Base-by-base conservation (phyloP, 768 basidiomycete species). In the Auricularia heimuer region DNA sequence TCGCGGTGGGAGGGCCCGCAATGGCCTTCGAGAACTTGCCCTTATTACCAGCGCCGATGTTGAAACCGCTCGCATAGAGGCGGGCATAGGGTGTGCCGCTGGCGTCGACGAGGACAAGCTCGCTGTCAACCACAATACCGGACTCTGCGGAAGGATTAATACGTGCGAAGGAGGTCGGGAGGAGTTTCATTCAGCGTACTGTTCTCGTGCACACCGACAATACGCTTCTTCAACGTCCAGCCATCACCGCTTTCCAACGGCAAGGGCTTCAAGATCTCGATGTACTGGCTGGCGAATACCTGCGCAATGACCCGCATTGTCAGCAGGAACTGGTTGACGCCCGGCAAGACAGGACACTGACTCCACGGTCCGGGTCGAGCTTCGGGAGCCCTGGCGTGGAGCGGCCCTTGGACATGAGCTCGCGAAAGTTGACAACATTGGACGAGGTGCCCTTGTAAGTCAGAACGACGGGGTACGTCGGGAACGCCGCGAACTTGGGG, bases 401-500 rank as follows among this genome's bases (percentile, higher is more conserved):
- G 69, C 51, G 76, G 71, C 67, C 67, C 70, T 60, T 66, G 72
- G 42, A 85, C 70, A 36, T 51, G 16, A 77, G 76, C 36, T 83
- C 79, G 29, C 81, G 77, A 74, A 94, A 95, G 66, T 86, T 73
- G 66, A 85, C 85, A 21, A 93, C 80, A 64, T 93, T 91, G 61
- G 82, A 12, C 18, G 3, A 64, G 71, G 29, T 29, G 81, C 83
- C 87, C 76, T 92, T 93, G 71, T 92, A 80, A 35, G 74, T 77
- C 4, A 94, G 80, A 0, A 90, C 89, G 16, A 92, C 90, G 1
- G 92, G 92, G 74, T 88, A 95, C 0, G 92, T 94, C 8, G 93
- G 92, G 70, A 94, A 79, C 2, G 91, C 83, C 14, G 87, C 78
- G 75, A 89, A 95, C 35, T 81, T 77, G 66, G 82, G 80, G 75